Evolutionary conservation across 805 yeast species (phyloP), one percentile per base, ranked within the genome.

Genomic region (Barnettozyma vustinii): DNA sequence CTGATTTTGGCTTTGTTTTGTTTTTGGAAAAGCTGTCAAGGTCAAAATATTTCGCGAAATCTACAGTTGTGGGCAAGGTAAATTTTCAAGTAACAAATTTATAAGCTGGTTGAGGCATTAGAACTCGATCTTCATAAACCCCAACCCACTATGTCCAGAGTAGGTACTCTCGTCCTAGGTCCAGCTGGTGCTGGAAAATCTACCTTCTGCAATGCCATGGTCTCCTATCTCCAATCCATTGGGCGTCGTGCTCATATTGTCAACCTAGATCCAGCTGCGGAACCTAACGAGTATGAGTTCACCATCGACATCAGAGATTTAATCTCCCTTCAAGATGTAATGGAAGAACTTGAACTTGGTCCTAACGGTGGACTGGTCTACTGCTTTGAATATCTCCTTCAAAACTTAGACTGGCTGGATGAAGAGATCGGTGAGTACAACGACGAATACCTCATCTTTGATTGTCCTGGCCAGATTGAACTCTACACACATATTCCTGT

Each of bases 391-490:
- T 88, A 91, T 62, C 72, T 94, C 32, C 66, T 94, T 61, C 81
- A 91, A 40, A 94, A 94, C 61, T 64, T 94, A 52, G 99, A 94
- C 69, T 94, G 99, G 99, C 70, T 94, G 30, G 99, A 92, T 58
- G 97, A 92, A 58, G 96, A 92, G 62, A 85, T 94, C 50, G 99
- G 99, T 16, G 98, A 94, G 54, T 94, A 74, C 63, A 91, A 87
- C 58, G 98, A 94, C 62, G 99, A 94, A 60, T 92, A 88, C 60
- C 72, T 92, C 56, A 89, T 92, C 26, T 90, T 92, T 65, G 98
- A 92, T 64, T 91, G 97, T 67, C 98, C 98, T 0, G 98, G 98
- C 0, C 98, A 92, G 64, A 91, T 92, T 52, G 99, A 92, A 66
- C 73, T 92, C 20, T 92, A 92, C 62, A 89, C 96, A 6, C 99